Evolutionary conservation across 805 yeast genomes (phyloP), one percentile per base, ranked within the genome.

Genomic region (Ogataea methylovora): DNA sequence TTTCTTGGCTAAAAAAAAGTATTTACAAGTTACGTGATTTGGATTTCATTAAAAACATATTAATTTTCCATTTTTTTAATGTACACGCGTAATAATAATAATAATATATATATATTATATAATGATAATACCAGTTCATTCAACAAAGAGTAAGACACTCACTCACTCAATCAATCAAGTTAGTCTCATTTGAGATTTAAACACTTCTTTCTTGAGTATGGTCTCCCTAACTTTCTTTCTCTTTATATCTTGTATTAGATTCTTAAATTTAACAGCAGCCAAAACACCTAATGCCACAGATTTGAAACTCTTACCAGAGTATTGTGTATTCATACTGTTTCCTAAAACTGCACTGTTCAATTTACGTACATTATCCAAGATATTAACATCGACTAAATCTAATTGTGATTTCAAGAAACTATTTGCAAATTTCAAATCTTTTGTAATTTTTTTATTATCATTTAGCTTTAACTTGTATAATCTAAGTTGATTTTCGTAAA

Each of bases 391-490:
- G 11, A 45, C 52, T 8, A 46, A 42, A 23, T 47, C 46, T 21
- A 60, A 42, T 17, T 61, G 51, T 29, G 43, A 41, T 28, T 45
- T 39, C 45, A 60, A 46, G 38, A 58, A 62, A 7, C 51, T 43
- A 33, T 57, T 49, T 41, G 52, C 49, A 40, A 54, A 64, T 38
- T 47, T 56, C 37, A 64, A 51, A 41, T 63, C 69, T 8, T 54
- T 46, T 16, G 52, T 49, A 28, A 45, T 38, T 28, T 58, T 55
- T 32, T 61, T 56, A 34, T 65, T 49, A 37, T 73, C 76, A 30
- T 64, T 63, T 30, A 71, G 54, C 43, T 66, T 70, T 34, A n/a
- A 11, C 42, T 58, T 65, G 49, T 65, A 69, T 36, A 68, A 61
- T 23, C 64, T 64, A 40, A 63, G 52, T 46, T 72, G 73, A 31